Base-by-base conservation (phyloP, 2,329 filamentous ascomycete genomes). In the Claviceps africana region DNA sequence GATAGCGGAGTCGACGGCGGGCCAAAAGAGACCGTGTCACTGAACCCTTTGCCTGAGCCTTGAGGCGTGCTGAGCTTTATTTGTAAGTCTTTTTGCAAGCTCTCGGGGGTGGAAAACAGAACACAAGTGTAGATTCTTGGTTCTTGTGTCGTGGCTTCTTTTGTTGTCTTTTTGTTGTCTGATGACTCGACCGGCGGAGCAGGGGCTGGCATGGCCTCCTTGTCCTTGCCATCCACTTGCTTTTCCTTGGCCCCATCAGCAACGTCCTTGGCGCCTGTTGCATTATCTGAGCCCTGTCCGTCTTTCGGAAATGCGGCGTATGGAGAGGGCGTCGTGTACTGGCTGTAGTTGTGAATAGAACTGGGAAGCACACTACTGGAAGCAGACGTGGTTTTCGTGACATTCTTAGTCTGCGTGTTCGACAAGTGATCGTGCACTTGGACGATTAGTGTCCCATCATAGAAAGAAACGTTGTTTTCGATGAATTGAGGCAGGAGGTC, bases 381-480 rank as follows among this genome's bases (percentile, higher is more conserved):
- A 21, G 77, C 72, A 1, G 79, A 73, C 7, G 64, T 59, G 3
- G 67, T 28, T 72, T 72, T 50, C 71, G 73, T 48, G 72, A 76
- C 53, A 71, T 78, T 81, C 62, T 88, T 82, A 58, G 76, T 51
- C 56, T 77, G 75, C 47, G 76, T 75, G 43, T 72, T 72, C 0
- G 84, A 81, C 61, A 86, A 87, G 70, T 95, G 87, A 64, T 97
- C 88, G 61, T 95, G 80, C n/a, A 97, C 74, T 66, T 95, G 85
- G 37, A 98, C 89, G 59, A 98, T 97, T 53, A 98, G 77, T 63
- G 91, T 95, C 33, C 86, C 89, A 66, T 97, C 90, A 65, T 97
- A 98, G 64, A 95, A 97, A 10, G 77, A 76, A 15, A 95, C 85
- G 21, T 82, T 81, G 19, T 75, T 74, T 47, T 81, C 76, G 30